phyloP scores from a whole-genome alignment of 306 rosid genomes.

The Potentilla sterilis region DNA sequence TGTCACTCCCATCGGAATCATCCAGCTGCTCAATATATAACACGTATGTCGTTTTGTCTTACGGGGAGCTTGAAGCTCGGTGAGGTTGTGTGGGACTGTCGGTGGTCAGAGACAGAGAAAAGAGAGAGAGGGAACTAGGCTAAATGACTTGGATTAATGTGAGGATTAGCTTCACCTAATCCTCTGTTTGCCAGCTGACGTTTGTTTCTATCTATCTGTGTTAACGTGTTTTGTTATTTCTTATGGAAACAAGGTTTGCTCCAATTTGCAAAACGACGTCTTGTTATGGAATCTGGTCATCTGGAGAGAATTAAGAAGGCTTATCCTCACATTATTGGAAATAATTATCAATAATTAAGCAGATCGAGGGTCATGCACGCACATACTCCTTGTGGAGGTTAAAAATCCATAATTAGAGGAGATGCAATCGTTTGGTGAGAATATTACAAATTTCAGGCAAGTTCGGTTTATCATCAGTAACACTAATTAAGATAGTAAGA shows the following conservation, averaged over 20 bases:
- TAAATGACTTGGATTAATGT: background rate
- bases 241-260: slow-evolving; percentile 7
- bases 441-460: no score
- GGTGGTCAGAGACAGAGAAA: background rate
- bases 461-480: no score
- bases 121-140: background rate
- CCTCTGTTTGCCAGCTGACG: slow-evolving; percentile 30
- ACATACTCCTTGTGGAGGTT: no score
- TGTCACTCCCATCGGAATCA: slow-evolving; percentile 7
- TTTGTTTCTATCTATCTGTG: slow-evolving; percentile 24
- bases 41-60: slow-evolving; percentile 20
- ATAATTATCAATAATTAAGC: background rate
- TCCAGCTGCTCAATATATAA: background rate
- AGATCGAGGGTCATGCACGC: no score
- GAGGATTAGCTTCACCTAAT: background rate
- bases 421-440: no score
- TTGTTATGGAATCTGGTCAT: background rate
- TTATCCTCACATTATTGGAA: background rate
- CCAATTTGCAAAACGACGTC: slow-evolving; percentile 10
- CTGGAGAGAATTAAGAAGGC: background rate
- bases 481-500: no score
- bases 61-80: background rate
- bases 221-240: slow-evolving; percentile 20
- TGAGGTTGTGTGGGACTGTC: background rate
- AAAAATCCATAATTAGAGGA: no score